These are phyloP conservation scores for Pezicula neosporulosa DNA, from an alignment of 2,329 filamentous ascomycete species.

Conservation along the genomic window DNA sequence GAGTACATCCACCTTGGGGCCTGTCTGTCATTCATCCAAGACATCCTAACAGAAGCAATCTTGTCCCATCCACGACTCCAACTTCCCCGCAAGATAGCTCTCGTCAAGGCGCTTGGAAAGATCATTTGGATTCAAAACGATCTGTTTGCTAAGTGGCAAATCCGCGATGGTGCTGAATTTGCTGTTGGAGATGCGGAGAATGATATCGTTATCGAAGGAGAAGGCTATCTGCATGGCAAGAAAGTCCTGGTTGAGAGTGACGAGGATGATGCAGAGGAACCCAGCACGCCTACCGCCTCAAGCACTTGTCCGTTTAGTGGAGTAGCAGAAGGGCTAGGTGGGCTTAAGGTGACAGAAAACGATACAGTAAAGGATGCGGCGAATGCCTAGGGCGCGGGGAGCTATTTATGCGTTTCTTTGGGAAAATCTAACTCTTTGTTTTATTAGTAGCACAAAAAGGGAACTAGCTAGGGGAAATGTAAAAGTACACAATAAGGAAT, in stretches of 20 bases:
- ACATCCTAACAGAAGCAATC: conserved; percentile 72
- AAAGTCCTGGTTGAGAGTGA: conserved; percentile 47
- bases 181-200: conserved; percentile 33
- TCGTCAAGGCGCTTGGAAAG: conserved; percentile 75
- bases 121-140: conserved; percentile 87
- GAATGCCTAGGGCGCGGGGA: too few relatives aligned
- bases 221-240: conserved; percentile 63
- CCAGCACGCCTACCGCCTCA: background rate
- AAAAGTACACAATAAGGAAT: too few relatives aligned
- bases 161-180: conserved; percentile 28
- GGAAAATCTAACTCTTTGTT: too few relatives aligned
- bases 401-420: too few relatives aligned
- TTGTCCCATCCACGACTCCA: conserved; percentile 56
- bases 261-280: conserved; percentile 20
- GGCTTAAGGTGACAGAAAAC: conserved; percentile 10
- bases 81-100: conserved; percentile 64
- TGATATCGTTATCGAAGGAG: conserved; percentile 51
- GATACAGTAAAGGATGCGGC: background rate
- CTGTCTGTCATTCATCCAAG: conserved; percentile 70
- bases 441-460: too few relatives aligned
- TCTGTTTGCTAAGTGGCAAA: conserved; percentile 76
- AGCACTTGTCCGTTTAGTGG: conserved; percentile 26
- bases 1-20: conserved; percentile 76
- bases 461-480: too few relatives aligned
- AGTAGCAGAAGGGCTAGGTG: conserved; percentile 14